Conservation (phyloP, 2,329 filamentous ascomycete genomes). For the Aspergillus transmontanensis region DNA sequence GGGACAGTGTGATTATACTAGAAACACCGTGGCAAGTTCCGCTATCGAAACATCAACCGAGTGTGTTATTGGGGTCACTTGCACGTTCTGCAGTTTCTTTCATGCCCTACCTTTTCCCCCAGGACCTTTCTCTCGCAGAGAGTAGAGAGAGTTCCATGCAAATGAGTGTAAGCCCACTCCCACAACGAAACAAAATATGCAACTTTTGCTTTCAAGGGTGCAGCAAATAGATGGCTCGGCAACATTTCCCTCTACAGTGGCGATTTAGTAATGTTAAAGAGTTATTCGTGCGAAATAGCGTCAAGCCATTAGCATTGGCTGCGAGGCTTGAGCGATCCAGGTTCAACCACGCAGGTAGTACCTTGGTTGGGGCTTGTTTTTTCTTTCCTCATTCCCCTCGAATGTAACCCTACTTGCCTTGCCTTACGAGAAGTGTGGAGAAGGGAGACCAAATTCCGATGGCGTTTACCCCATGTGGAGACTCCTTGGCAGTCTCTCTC, state of each 20-base stretch:
- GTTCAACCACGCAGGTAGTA: neutral
- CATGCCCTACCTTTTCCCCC: too few species aligned
- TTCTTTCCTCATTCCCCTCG: neutral
- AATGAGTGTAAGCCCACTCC: too few species aligned
- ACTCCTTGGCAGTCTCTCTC: neutral
- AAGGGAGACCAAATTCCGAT: neutral
- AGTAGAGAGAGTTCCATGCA: too few species aligned
- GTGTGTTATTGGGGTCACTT: neutral
- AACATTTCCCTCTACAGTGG: neutral
- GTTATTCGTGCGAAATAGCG: neutral
- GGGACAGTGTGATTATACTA: too few species aligned
- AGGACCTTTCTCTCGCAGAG: too few species aligned
- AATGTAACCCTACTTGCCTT: neutral
- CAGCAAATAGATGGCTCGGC: neutral
- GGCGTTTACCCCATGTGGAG: neutral
- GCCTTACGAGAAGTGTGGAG: neutral
- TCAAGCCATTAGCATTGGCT: neutral
- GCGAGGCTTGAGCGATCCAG: neutral
- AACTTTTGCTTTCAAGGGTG: neutral
- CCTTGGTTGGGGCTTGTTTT: neutral
- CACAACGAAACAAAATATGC: too few species aligned
- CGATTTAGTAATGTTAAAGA: neutral
- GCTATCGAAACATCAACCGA: neutral
- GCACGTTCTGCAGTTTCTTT: too few species aligned
- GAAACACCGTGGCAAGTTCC: too few species aligned